Evolutionary conservation across 2,329 filamentous ascomycete genomes (phyloP).

Genomic region (Dothideomycetes sp.): DNA sequence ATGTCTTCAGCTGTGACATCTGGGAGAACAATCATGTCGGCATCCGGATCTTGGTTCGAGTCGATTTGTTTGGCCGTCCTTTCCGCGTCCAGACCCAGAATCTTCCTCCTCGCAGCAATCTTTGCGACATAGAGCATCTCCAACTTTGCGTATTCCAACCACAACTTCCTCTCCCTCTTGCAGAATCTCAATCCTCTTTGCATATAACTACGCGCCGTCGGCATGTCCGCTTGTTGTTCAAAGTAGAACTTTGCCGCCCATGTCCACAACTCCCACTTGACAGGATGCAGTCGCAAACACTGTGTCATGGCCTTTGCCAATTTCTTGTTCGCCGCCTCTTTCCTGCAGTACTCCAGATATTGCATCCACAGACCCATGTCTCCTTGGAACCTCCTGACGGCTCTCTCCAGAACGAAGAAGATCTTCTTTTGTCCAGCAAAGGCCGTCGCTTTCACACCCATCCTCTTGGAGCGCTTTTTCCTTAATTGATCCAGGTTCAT

Average conservation of each 20-base stretch:
- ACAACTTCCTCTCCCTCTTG: conserved; percentile 61
- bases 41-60: conserved; percentile 31
- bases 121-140: conserved; percentile 89
- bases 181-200: conserved; percentile 85
- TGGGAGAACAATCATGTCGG: conserved; percentile 50
- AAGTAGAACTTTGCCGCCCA: conserved; percentile 69
- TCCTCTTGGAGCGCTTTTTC: conserved; percentile 69
- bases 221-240: conserved; percentile 78
- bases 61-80: conserved; percentile 36
- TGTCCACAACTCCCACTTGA: conserved; percentile 75
- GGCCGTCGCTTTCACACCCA: conserved; percentile 64
- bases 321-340: conserved; percentile 54
- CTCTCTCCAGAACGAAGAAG: conserved; percentile 82
- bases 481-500: conserved; percentile 64
- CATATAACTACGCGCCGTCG: conserved; percentile 74
- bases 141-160: conserved; percentile 81
- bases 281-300: conserved; percentile 76
- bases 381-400: conserved; percentile 72
- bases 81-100: conserved; percentile 52
- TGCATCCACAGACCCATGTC: conserved; percentile 78
- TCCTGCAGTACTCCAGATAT: conserved; percentile 73
- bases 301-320: conserved; percentile 52
- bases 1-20: conserved; percentile 54
- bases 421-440: conserved; percentile 67
- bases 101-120: conserved; percentile 63